A percentile compares a stretch with the other conserved stretches of the same genome.
Conservation (phyloP, 2,329 filamentous ascomycete genomes). For the Geosmithia flava region DNA sequence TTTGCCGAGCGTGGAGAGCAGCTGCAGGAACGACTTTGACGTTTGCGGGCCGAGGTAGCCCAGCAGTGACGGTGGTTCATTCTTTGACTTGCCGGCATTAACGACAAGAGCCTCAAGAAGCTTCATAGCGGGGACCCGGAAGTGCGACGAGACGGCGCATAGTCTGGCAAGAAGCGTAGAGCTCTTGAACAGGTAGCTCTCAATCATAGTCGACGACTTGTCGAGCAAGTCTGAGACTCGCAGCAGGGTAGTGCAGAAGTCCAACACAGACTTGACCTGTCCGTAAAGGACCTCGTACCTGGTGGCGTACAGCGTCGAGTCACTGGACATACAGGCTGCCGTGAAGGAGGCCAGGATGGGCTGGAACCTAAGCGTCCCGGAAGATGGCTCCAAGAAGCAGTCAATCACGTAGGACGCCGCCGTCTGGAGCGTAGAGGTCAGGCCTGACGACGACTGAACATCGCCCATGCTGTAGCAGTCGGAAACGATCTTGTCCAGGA, state of each 20-base stretch:
- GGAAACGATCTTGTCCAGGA: constrained; percentile 59
- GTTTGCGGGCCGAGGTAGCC: constrained; percentile 76
- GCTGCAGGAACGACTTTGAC: constrained; percentile 70
- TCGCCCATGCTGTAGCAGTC: constrained; percentile 68
- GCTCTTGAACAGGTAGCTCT: constrained; percentile 70
- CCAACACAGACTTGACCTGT: constrained; percentile 53
- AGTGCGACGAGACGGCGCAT: constrained; percentile 56
- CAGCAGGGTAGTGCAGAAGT: constrained; percentile 58
- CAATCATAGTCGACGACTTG: constrained; percentile 51
- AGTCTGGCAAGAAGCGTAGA: constrained; percentile 66
- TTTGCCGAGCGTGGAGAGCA: constrained; percentile 65
- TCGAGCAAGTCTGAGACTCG: constrained; percentile 54
- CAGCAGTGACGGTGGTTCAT: constrained; percentile 87
- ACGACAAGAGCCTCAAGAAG: constrained; percentile 64
- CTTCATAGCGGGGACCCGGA: constrained; percentile 51
- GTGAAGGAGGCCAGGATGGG: constrained; percentile 63
- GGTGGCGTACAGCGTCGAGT: constrained; percentile 49
- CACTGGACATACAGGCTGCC: constrained; percentile 28
- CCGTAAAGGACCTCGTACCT: constrained; percentile 40
- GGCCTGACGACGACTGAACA: constrained; percentile 26
- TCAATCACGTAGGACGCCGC: constrained; percentile 67
- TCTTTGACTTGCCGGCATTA: constrained; percentile 49
- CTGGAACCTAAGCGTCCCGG: constrained; percentile 61
- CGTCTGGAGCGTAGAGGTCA: constrained; percentile 52
- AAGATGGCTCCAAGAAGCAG: constrained; percentile 60